A percentile compares a stretch with the other conserved stretches of the same genome.
phyloP scores from a whole-genome alignment of 2,329 filamentous ascomycete species.

The Didymella arachidicola region DNA sequence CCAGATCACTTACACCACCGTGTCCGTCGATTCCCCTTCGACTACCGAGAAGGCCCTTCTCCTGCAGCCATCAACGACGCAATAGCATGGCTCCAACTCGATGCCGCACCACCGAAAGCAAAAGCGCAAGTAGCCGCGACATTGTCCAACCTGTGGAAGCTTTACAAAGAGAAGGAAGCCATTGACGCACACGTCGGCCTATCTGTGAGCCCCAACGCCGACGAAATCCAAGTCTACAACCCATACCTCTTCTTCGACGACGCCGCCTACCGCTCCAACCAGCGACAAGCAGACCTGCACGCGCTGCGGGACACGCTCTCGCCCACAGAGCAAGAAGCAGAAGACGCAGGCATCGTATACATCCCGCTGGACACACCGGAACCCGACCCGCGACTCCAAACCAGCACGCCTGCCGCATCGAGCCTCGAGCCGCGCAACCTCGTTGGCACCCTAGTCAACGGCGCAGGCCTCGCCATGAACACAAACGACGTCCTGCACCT shows the following conservation, averaged over 20 bases:
- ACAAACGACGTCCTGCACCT: slow-evolving; percentile 80
- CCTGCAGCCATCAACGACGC: slow-evolving; percentile 52
- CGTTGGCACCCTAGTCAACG: slow-evolving; percentile 86
- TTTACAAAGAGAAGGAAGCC: slow-evolving; percentile 72
- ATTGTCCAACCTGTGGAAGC: slow-evolving; percentile 62
- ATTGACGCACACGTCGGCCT: slow-evolving; percentile 64
- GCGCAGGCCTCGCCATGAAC: slow-evolving; percentile 90
- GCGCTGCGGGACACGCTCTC: slow-evolving; percentile 60
- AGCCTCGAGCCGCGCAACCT: slow-evolving; percentile 57
- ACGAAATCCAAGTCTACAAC: slow-evolving; percentile 59
- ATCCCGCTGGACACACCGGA: slow-evolving; percentile 61
- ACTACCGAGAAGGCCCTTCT: slow-evolving; percentile 60
- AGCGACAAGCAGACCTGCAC: slow-evolving; percentile 69
- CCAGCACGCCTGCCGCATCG: slow-evolving; percentile 14
- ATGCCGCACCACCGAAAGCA: slow-evolving; percentile 54
- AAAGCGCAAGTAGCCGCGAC: slow-evolving; percentile 58
- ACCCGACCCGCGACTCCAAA: slow-evolving; percentile 16
- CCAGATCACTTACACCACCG: slow-evolving; percentile 53
- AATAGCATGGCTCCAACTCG: slow-evolving; percentile 63
- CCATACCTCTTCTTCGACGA: slow-evolving; percentile 74
- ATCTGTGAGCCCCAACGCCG: slow-evolving; percentile 49
- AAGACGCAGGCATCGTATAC: slow-evolving; percentile 79
- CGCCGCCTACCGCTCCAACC: slow-evolving; percentile 68
- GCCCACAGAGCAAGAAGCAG: slow-evolving; percentile 67
- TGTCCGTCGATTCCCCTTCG: slow-evolving; percentile 67